phyloP scores from a whole-genome alignment of 2,329 filamentous ascomycete species.

The Diaporthe citriasiana region DNA sequence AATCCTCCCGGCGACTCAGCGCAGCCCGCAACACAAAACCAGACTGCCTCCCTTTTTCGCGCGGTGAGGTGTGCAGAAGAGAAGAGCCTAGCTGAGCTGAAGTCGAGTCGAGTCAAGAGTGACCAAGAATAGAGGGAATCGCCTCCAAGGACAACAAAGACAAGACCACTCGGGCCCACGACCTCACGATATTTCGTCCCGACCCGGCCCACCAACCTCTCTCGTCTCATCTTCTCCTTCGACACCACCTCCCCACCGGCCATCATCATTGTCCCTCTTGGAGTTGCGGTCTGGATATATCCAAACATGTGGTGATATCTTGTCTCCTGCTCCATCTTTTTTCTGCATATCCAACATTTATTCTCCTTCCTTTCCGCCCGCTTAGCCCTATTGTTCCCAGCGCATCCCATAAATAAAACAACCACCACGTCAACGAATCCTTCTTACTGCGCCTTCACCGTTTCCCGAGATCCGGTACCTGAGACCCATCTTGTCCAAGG shows the following conservation, averaged over 20 bases:
- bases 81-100: slow-evolving; percentile 19
- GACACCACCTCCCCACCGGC: slow-evolving; percentile 32
- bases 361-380: slow-evolving; percentile 35
- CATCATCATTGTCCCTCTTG: slow-evolving; percentile 37
- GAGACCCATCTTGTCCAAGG: slow-evolving; percentile 30
- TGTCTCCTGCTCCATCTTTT: slow-evolving; percentile 38
- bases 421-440: slow-evolving; percentile 36
- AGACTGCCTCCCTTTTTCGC: slow-evolving; percentile 9
- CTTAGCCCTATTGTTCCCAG: slow-evolving; percentile 37
- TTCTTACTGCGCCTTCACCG: slow-evolving; percentile 36
- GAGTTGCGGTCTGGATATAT: slow-evolving; percentile 40
- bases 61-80: slow-evolving; percentile 29
- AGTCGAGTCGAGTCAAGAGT: slow-evolving; percentile 32
- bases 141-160: slow-evolving; percentile 27
- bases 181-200: slow-evolving; percentile 38
- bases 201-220: slow-evolving; percentile 40
- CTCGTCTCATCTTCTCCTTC: slow-evolving; percentile 40
- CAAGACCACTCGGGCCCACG: slow-evolving; percentile 23
- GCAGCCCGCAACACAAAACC: slow-evolving; percentile 31
- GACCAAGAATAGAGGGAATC: slow-evolving; percentile 33
- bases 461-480: slow-evolving; percentile 11
- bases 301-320: slow-evolving; percentile 43
- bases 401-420: slow-evolving; percentile 38
- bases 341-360: slow-evolving; percentile 33
- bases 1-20: slow-evolving; percentile 39